A percentile compares a stretch with the other conserved stretches of the same genome.
These are phyloP conservation scores for Camellia oleifera DNA, from an alignment of 179 eudicot species.

Conservation along the genomic window DNA sequence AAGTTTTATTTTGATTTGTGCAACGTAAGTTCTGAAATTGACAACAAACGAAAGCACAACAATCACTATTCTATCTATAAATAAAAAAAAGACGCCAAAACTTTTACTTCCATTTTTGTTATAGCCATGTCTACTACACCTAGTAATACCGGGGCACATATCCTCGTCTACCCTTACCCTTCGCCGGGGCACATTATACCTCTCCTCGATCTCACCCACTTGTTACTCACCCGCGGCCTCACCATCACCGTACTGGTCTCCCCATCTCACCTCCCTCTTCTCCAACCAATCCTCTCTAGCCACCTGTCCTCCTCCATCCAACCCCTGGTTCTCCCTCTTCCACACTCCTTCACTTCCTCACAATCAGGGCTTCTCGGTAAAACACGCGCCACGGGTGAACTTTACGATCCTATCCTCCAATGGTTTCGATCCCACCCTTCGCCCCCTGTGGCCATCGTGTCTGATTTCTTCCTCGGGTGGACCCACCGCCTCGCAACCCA, in stretches of 20 bases:
- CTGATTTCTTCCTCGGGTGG: slow-evolving; percentile 51
- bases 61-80: no score
- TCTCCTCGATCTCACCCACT: slow-evolving; percentile 41
- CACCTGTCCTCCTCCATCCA: slow-evolving; percentile 18
- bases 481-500: slow-evolving; percentile 34
- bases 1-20: no score
- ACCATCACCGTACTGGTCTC: slow-evolving; percentile 40
- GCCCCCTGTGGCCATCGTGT: slow-evolving; percentile 40
- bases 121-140: not conserved
- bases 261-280: slow-evolving; percentile 32
- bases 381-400: slow-evolving; percentile 26
- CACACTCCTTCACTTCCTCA: slow-evolving; percentile 24
- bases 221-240: slow-evolving; percentile 29
- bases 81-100: no score
- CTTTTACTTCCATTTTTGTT: no score
- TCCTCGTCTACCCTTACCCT: slow-evolving; percentile 42
- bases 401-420: slow-evolving; percentile 26
- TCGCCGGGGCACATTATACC: slow-evolving; percentile 54
- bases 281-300: slow-evolving; percentile 28
- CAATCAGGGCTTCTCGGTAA: slow-evolving; percentile 21
- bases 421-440: slow-evolving; percentile 39
- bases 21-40: no score
- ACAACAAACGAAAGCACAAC: no score
- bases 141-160: slow-evolving; percentile 18
- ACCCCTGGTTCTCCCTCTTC: slow-evolving; percentile 42